A percentile compares a stretch with the other conserved stretches of the same genome.
These are phyloP conservation scores for Vanrija sp. DNA, from an alignment of 1,284 basidiomycete genomes.

Conservation along the genomic window DNA sequence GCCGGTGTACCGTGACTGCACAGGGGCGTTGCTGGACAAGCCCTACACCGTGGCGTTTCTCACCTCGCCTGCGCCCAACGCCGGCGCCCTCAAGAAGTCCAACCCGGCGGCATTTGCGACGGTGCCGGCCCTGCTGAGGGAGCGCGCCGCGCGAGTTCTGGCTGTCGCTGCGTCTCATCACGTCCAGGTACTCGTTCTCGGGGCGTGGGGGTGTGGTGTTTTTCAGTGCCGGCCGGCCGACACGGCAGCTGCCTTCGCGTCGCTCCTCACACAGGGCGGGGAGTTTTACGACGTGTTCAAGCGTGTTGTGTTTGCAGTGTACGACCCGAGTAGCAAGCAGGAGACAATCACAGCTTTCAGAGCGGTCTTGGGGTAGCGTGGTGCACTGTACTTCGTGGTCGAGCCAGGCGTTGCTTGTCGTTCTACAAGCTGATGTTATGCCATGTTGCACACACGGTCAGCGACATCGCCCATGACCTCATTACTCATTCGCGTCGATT, in stretches of 20 bases:
- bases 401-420: no score
- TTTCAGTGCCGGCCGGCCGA: conserved; percentile 7
- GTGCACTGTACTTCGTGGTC: no score
- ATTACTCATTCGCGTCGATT: no score
- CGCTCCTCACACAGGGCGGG: conserved; percentile 2
- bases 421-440: no score
- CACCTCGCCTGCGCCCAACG: conserved; percentile 15
- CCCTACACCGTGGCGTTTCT: conserved; percentile 4
- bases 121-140: neutral
- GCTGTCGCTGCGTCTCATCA: conserved; percentile 5
- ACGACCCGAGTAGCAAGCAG: neutral
- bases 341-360: neutral
- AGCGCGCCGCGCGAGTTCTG: conserved; percentile 13
- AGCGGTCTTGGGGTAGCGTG: neutral
- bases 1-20: conserved; percentile 9
- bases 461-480: no score
- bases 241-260: conserved; percentile 1
- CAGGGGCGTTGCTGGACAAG: neutral
- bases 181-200: conserved; percentile 9
- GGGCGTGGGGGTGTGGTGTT: conserved; percentile 19
- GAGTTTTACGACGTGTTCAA: conserved; percentile 4
- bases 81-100: conserved; percentile 3
- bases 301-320: conserved; percentile 10
- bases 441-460: no score
- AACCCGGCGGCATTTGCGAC: neutral